A percentile compares a stretch with the other conserved stretches of the same genome.
Evolutionary conservation across 2,329 filamentous ascomycete genomes (phyloP).

Genomic region (Aphanocladium album): DNA sequence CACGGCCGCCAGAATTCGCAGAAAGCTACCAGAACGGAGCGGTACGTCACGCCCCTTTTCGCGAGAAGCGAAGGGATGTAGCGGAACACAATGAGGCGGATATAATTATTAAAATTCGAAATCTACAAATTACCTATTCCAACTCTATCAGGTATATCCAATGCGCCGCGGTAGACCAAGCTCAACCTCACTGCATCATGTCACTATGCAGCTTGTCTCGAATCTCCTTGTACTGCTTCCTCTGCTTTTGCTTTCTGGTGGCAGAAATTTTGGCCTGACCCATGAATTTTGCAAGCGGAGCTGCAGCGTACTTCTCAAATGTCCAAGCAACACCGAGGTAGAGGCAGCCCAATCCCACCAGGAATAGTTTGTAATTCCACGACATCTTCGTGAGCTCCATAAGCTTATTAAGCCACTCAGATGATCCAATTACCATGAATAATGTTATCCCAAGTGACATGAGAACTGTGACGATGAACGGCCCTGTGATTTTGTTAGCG

Average conservation of each 20-base stretch:
- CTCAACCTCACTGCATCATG: not conserved
- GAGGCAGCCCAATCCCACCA: constrained; percentile 63
- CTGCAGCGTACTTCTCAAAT: constrained; percentile 6
- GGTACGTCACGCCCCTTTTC: no score
- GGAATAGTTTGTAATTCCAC: constrained; percentile 63
- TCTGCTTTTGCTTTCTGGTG: not conserved
- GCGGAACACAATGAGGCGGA: no score
- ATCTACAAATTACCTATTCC: not conserved
- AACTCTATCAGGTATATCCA: not conserved
- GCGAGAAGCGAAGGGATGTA: no score
- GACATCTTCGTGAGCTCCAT: constrained; percentile 87
- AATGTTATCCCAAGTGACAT: constrained; percentile 61
- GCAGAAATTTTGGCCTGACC: not conserved
- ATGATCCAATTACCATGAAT: constrained; percentile 78
- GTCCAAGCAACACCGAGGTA: constrained; percentile 56
- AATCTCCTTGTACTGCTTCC: constrained; percentile 10
- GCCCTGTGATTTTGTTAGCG: constrained; percentile 47
- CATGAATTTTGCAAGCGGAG: not conserved
- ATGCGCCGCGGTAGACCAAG: not conserved
- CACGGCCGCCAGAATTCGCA: no score
- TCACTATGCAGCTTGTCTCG: not conserved
- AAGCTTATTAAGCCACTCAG: constrained; percentile 59
- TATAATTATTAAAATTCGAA: no score
- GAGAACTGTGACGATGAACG: constrained; percentile 74
- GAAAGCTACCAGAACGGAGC: no score